Percentiles rank a stretch among this genome's conserved stretches.
These are phyloP conservation scores for Cicer judaicum DNA, from an alignment of 306 rosid genomes.

Conservation along the genomic window DNA sequence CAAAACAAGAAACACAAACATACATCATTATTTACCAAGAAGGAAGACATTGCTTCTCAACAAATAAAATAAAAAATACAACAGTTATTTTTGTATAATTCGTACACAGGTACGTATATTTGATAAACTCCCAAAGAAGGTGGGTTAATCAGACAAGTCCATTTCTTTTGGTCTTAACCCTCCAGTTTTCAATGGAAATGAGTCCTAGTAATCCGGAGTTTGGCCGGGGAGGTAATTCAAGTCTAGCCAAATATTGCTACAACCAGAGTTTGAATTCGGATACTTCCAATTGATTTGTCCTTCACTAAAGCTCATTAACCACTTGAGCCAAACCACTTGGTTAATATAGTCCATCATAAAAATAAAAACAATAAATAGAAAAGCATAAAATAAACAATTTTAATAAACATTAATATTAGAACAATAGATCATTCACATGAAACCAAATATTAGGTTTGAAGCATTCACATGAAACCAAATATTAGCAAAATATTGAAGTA, in stretches of 20 bases:
- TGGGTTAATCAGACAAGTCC: too few species aligned
- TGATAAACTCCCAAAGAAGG: too few species aligned
- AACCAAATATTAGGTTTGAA: slow-evolving; percentile 10
- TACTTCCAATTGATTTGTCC: too few species aligned
- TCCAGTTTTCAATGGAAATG: too few species aligned
- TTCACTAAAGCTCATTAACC: too few species aligned
- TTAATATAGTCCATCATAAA: too few species aligned
- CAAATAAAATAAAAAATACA: background rate
- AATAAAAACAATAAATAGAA: background rate
- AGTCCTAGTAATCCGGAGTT: too few species aligned
- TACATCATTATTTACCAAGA: background rate
- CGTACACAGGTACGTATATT: background rate
- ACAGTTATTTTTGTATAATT: background rate
- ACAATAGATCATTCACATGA: slow-evolving; percentile 14
- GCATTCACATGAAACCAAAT: slow-evolving; percentile 21
- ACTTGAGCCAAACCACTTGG: too few species aligned
- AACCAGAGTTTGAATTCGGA: too few species aligned
- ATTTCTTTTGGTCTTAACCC: too few species aligned
- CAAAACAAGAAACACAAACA: background rate
- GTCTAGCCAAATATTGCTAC: too few species aligned
- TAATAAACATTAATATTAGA: background rate
- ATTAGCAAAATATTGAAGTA: slow-evolving; percentile 5
- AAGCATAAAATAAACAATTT: background rate
- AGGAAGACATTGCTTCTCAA: background rate
- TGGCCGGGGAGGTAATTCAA: too few species aligned